Base-by-base conservation (phyloP, 331 rosid genomes). In the Saraca asoca region DNA sequence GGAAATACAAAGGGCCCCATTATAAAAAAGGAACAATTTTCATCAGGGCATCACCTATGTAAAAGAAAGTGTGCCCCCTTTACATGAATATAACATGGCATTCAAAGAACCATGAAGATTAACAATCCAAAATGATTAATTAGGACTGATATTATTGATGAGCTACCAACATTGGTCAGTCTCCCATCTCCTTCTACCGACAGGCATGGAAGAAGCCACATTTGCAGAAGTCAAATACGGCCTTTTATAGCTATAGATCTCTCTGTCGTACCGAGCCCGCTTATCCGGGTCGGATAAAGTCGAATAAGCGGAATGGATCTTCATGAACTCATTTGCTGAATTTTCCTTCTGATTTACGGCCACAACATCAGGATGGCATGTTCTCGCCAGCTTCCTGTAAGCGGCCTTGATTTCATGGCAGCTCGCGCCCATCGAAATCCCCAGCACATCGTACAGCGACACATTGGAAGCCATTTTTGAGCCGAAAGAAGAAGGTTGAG, bases 111-210 rank as follows among this genome's bases (percentile, higher is more conserved):
- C 5, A 8, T 6, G 9, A 37, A 37, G 41, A 37, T 37, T 37
- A 37, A 6, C 7, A 8, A 37, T 7, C 2, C 0, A 39, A 39
- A 39, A 39, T 7, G 11, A 39, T 7, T 39, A 39, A 39, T 39
- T 7, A 39, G 0, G 2, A 2, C 8, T 39, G 1, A 10, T 37
- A 2, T 37, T 37, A 39, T 51, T 8, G 7, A 51, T 44, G n/a
- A 58, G 18, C 80, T 90, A 90, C 95, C 95, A 90, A 56, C 95
- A 87, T 73, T 87, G 95, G 17, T 90, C 96, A 2, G 96, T 83
- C 70, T 90, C 95, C 96, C 92, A 90, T 44, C 49, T 85, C 73
- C 88, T 70, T 5, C 77, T 24, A 24, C 31, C 31, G 3, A 3
- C 45, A 51, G 76, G 75, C 15, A 50, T 20, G n/a, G n/a, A n/a